phyloP scores from a whole-genome alignment of 495 filamentous ascomycete species.

The Aspergillus ellipticus region DNA sequence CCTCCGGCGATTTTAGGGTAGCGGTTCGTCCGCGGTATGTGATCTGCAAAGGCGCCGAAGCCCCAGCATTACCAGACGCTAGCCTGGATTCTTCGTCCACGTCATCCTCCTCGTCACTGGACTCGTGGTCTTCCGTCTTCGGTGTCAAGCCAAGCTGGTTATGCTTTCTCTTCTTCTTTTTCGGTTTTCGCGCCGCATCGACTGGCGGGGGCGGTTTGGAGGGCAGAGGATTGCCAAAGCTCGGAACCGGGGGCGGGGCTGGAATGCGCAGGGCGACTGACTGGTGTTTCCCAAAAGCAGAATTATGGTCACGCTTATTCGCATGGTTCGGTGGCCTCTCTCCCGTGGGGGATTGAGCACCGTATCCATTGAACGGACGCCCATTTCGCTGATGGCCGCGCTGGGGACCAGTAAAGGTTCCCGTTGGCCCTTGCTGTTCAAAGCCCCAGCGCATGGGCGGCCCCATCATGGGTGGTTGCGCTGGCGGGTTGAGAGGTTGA shows the following conservation, averaged over 20 bases:
- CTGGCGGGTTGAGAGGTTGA: slow-evolving; percentile 22
- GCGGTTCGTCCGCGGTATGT: slow-evolving; percentile 40
- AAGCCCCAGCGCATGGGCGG: slow-evolving; percentile 57
- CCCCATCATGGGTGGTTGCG: slow-evolving; percentile 52
- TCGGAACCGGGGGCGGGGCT: slow-evolving; percentile 57
- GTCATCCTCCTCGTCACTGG: slow-evolving; percentile 68
- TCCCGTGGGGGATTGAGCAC: slow-evolving; percentile 33
- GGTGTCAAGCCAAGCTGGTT: slow-evolving; percentile 81
- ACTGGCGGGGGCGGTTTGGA: slow-evolving; percentile 57
- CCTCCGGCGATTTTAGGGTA: slow-evolving; percentile 52
- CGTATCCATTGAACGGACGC: slow-evolving; percentile 44
- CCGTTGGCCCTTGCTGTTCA: slow-evolving; percentile 33
- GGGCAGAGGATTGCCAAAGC: slow-evolving; percentile 56
- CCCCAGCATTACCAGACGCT: slow-evolving; percentile 26
- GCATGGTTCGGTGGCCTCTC: slow-evolving; percentile 33
- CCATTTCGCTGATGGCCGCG: slow-evolving; percentile 31
- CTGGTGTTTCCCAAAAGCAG: slow-evolving; percentile 42
- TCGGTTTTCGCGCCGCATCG: slow-evolving; percentile 40
- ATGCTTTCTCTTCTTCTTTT: slow-evolving; percentile 75
- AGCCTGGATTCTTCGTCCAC: slow-evolving; percentile 62
- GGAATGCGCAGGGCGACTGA: slow-evolving; percentile 37
- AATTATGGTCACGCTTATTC: slow-evolving; percentile 39
- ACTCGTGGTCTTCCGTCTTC: slow-evolving; percentile 66
- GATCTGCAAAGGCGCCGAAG: slow-evolving; percentile 37
- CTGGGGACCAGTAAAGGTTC: slow-evolving; percentile 19